Conservation (phyloP, 192 early-diverging fungal genomes). For the Glomus cerebriforme region DNA sequence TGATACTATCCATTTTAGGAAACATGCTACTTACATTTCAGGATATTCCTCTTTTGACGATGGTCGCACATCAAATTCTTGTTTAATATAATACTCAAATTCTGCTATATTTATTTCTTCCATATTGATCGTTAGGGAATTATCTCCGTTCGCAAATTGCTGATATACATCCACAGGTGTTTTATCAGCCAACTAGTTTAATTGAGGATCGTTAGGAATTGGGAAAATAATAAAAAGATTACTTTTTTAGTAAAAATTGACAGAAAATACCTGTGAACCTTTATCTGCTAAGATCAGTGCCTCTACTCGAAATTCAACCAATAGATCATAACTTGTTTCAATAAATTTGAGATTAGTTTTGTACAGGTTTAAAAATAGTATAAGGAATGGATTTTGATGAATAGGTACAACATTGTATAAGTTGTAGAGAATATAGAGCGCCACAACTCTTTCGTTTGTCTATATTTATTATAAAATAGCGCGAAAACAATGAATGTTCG, state of each 20-base stretch:
- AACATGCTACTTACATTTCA: neutral
- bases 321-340: slow-evolving; percentile 20
- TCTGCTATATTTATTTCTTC: slow-evolving; percentile 25
- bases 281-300: slow-evolving; percentile 23
- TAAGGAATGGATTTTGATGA: slow-evolving; percentile 27
- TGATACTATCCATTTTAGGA: neutral
- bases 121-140: neutral
- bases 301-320: slow-evolving; percentile 30
- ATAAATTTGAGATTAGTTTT: slow-evolving; percentile 16
- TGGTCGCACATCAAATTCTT: slow-evolving; percentile 22
- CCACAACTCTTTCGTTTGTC: slow-evolving; percentile 24
- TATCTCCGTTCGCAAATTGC: slow-evolving; percentile 2
- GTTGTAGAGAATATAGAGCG: slow-evolving; percentile 28
- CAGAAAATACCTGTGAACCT: slow-evolving; percentile 11
- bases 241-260: neutral
- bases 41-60: neutral
- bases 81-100: slow-evolving; percentile 25
- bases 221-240: neutral
- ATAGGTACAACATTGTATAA: slow-evolving; percentile 29
- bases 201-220: neutral
- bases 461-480: neutral
- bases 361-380: slow-evolving; percentile 25
- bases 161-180: slow-evolving; percentile 8
- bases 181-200: slow-evolving; percentile 25
- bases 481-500: neutral